Base-by-base conservation (phyloP, 768 basidiomycete species). In the Boletus sp. region DNA sequence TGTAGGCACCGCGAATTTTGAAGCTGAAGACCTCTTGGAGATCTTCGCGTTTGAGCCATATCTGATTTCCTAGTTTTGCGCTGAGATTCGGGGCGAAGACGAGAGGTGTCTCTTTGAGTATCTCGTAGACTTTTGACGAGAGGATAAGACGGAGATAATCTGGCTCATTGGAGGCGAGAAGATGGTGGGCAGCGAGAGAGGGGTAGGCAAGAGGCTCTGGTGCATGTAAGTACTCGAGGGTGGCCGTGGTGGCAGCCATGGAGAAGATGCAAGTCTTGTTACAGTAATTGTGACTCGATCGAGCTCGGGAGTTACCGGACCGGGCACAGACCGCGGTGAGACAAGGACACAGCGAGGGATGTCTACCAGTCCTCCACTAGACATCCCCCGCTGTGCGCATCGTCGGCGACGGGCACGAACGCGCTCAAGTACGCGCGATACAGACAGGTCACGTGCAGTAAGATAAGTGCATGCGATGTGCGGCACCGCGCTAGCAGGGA, bases 1-100 rank as follows among this genome's bases (percentile, higher is more conserved):
- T 99, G 76, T 97, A 99, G 32, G 97, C 97, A 23, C 97, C 97
- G 5, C 97, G 80, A 44, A 98, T 94, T 69, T 99, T 99, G 84
- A 99, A 99, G 70, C 92, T 95, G 71, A 99, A 99, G 19, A 99
- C 97, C 65, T 93, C 88, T 43, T 98, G 96, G 3, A 97, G 79
- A 65, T 99, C 97, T 72, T 99, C 97, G 25, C 97, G 84, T 74
- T 99, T 99, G 54, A 99, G 82, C 84, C 88, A 95, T 72, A 99
- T 88, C 61, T 95, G 83, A 68, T 93, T 93, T 1, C 97, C 97
- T 1, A 98, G 78, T 57, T 88, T 85, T 56, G 87, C 73, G 62
- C 92, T 95, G 21, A 99, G 82, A 66, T 90, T 92, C 17, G 85
- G 82, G 29, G 96, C 95, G 48, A 81, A 80, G 19, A 94, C 88